Evolutionary conservation across 2,329 filamentous ascomycete species (phyloP).

Genomic region (Pseudopithomyces maydicus): DNA sequence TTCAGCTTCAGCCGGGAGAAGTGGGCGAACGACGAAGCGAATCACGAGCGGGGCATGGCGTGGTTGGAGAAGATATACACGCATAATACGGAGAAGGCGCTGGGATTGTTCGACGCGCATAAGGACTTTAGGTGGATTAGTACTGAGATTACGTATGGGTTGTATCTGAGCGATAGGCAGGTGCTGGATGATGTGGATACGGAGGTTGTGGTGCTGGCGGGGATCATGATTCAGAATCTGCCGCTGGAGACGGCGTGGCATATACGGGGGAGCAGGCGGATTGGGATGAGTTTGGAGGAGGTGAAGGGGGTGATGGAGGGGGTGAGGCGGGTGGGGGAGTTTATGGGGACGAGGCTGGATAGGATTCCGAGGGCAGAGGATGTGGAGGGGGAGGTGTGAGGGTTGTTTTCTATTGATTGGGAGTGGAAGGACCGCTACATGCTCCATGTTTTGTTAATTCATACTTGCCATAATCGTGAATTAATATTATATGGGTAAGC

Average conservation of each 20-base stretch:
- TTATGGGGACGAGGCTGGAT: conserved; percentile 18
- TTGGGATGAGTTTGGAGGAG: conserved; percentile 52
- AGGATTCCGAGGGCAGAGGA: conserved; percentile 20
- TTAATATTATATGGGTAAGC: too few relatives aligned
- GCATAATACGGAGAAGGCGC: conserved; percentile 45
- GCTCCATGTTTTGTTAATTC: too few relatives aligned
- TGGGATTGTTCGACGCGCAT: conserved; percentile 21
- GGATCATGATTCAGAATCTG: conserved; percentile 62
- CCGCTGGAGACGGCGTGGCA: conserved; percentile 59
- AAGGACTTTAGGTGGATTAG: conserved; percentile 23
- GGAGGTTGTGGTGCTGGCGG: conserved; percentile 57
- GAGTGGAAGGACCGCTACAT: background rate
- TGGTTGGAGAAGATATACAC: conserved; percentile 64
- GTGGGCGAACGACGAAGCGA: conserved; percentile 61
- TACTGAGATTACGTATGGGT: conserved; percentile 56
- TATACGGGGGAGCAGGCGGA: conserved; percentile 52
- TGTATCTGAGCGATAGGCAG: conserved; percentile 60
- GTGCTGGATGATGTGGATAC: conserved; percentile 60
- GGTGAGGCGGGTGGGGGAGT: conserved; percentile 21
- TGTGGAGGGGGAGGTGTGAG: conserved; percentile 20
- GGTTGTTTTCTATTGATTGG: background rate
- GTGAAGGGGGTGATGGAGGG: conserved; percentile 46
- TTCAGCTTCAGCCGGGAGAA: conserved; percentile 52
- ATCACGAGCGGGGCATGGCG: conserved; percentile 54
- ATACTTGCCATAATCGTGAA: too few relatives aligned